A percentile compares a stretch with the other conserved stretches of the same genome.
phyloP scores from a whole-genome alignment of 2,329 filamentous ascomycete genomes.

The Aspergillus pseudoglaucus region DNA sequence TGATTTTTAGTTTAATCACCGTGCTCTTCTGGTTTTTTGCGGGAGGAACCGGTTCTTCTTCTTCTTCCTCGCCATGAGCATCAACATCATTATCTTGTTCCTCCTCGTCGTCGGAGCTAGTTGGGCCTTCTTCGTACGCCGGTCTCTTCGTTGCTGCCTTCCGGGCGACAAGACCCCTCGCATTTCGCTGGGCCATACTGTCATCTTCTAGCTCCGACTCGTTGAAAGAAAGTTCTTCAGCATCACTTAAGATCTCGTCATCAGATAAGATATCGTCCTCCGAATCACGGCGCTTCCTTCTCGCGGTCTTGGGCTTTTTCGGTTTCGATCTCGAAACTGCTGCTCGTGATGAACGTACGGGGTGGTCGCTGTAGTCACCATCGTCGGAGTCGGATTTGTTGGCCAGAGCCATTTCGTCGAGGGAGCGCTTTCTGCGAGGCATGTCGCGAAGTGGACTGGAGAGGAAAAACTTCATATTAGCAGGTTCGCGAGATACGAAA shows the following conservation, averaged over 20 bases:
- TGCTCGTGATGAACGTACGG: conserved; percentile 21
- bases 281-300: conserved; percentile 38
- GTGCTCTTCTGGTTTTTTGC: conserved; percentile 17
- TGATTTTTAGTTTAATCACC: conserved; percentile 26
- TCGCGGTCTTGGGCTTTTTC: conserved; percentile 28
- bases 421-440: conserved; percentile 33
- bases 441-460: conserved; percentile 16
- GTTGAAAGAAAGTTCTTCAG: conserved; percentile 38
- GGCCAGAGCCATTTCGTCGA: conserved; percentile 38
- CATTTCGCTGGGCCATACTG: conserved; percentile 45
- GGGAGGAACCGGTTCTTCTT: conserved; percentile 12
- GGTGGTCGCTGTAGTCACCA: conserved; percentile 38
- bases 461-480: background rate
- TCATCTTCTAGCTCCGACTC: conserved; percentile 41
- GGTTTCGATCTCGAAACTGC: conserved; percentile 24
- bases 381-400: conserved; percentile 41
- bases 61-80: conserved; percentile 14
- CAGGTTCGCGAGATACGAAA: background rate
- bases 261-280: conserved; percentile 41
- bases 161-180: conserved; percentile 51
- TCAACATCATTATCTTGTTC: conserved; percentile 15
- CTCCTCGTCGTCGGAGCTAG: conserved; percentile 32
- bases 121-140: conserved; percentile 52
- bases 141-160: conserved; percentile 49
- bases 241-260: conserved; percentile 31